Conservation (phyloP, 208 protist species). For the Trypanosoma melophagium region DNA sequence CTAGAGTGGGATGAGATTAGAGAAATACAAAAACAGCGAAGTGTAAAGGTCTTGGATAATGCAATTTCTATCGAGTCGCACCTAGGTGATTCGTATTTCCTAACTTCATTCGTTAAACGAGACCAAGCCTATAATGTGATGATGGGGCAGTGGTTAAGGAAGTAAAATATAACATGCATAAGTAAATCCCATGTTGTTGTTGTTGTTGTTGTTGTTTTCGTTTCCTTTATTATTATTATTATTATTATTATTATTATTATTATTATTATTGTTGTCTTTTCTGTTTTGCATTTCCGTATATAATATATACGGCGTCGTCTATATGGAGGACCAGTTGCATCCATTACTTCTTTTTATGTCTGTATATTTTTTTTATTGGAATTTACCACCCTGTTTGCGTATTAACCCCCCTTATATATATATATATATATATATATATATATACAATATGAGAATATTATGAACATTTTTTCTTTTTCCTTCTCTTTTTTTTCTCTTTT, state of each 20-base stretch:
- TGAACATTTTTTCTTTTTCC: too few relatives aligned
- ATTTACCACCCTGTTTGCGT: too few relatives aligned
- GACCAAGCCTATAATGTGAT: constrained; percentile 68
- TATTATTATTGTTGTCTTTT: not conserved
- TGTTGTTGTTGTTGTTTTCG: not conserved
- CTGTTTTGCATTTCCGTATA: not conserved
- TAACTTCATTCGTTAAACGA: constrained; percentile 67
- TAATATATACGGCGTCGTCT: too few relatives aligned
- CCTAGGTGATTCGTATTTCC: constrained; percentile 55
- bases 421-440: too few relatives aligned
- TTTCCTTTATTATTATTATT: not conserved
- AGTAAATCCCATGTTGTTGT: constrained; percentile 6
- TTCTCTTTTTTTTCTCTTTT: too few relatives aligned
- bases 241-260: constrained; percentile 3
- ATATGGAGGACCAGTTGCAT: too few relatives aligned
- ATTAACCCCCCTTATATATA: too few relatives aligned
- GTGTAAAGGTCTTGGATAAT: constrained; percentile 67
- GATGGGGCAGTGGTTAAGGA: constrained; percentile 80
- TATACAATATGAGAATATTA: too few relatives aligned
- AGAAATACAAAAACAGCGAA: constrained; percentile 70
- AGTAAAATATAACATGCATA: constrained; percentile 19
- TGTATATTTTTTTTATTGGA: too few relatives aligned
- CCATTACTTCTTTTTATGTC: too few relatives aligned
- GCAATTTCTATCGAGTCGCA: constrained; percentile 69
- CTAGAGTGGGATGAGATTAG: constrained; percentile 84